Conservation (phyloP, 2,329 filamentous ascomycete species). For the Endocalyx cinctus region DNA sequence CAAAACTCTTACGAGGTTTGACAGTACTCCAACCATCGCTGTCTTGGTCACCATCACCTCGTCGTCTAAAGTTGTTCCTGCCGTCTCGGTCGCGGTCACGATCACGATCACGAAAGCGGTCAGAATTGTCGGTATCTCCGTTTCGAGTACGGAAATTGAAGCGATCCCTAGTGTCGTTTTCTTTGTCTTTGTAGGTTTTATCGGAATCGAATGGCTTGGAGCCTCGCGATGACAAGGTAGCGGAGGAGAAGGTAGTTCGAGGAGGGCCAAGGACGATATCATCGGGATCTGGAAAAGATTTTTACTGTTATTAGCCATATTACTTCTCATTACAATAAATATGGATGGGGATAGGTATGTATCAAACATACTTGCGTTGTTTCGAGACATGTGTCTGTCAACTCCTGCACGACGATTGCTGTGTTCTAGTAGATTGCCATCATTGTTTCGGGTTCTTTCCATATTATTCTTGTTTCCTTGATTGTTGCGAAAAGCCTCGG, state of each 20-base stretch:
- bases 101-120: slow-evolving; percentile 32
- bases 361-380: slow-evolving; percentile 51
- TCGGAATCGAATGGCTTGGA: slow-evolving; percentile 48
- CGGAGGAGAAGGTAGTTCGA: slow-evolving; percentile 76
- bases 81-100: slow-evolving; percentile 47
- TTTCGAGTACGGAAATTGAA: slow-evolving; percentile 54
- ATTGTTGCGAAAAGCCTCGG: slow-evolving; percentile 41
- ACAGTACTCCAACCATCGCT: slow-evolving; percentile 71
- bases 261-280: slow-evolving; percentile 84
- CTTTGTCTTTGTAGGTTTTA: slow-evolving; percentile 51
- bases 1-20: slow-evolving; percentile 70
- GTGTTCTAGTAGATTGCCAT: slow-evolving; percentile 42
- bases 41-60: slow-evolving; percentile 54
- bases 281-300: slow-evolving; percentile 62
- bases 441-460: slow-evolving; percentile 41
- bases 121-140: slow-evolving; percentile 41
- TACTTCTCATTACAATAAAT: too few species aligned
- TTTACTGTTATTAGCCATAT: too few species aligned
- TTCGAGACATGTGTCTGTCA: slow-evolving; percentile 53
- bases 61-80: slow-evolving; percentile 45
- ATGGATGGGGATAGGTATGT: slow-evolving; percentile 2
- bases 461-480: slow-evolving; percentile 34
- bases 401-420: slow-evolving; percentile 46
- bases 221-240: slow-evolving; percentile 51
- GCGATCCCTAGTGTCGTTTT: slow-evolving; percentile 50